phyloP scores from a whole-genome alignment of 208 protist species.

The Leishmania tropica region DNA sequence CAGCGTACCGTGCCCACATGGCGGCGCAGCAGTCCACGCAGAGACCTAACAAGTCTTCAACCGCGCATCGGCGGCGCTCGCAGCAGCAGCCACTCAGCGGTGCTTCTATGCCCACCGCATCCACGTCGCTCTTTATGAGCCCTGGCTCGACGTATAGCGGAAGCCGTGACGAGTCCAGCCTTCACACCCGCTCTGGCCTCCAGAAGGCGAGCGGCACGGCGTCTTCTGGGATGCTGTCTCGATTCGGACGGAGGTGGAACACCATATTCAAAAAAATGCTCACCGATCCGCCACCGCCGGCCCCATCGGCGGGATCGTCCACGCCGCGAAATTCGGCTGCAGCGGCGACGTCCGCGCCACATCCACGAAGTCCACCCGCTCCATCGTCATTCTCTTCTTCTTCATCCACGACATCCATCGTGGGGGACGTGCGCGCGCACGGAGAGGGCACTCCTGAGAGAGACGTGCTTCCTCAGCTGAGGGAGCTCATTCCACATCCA shows the following conservation, averaged over 20 bases:
- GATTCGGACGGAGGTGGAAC: conserved; percentile 49
- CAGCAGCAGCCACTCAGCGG: background rate
- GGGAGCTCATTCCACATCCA: background rate
- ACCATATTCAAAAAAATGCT: conserved; percentile 54
- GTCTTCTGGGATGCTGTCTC: conserved; percentile 33
- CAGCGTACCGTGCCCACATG: conserved; percentile 25
- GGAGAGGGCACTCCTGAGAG: background rate
- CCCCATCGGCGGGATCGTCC: background rate
- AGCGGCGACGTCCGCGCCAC: background rate
- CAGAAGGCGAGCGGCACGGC: conserved; percentile 1
- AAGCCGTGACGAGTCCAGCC: conserved; percentile 7
- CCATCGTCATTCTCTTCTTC: background rate
- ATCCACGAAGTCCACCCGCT: background rate
- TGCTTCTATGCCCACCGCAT: background rate
- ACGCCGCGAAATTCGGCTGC: background rate
- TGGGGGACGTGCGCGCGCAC: background rate
- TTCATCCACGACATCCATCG: background rate
- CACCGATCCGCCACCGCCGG: conserved; percentile 12
- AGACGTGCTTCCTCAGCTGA: background rate
- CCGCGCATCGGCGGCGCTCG: background rate
- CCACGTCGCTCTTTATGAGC: conserved; percentile 8
- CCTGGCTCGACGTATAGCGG: background rate
- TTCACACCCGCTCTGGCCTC: conserved; percentile 1
- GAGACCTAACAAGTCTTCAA: conserved; percentile 1
- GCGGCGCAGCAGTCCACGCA: conserved; percentile 35